These are phyloP conservation scores for Xylaria sp. DNA, from an alignment of 2,329 filamentous ascomycete genomes.

Conservation along the genomic window DNA sequence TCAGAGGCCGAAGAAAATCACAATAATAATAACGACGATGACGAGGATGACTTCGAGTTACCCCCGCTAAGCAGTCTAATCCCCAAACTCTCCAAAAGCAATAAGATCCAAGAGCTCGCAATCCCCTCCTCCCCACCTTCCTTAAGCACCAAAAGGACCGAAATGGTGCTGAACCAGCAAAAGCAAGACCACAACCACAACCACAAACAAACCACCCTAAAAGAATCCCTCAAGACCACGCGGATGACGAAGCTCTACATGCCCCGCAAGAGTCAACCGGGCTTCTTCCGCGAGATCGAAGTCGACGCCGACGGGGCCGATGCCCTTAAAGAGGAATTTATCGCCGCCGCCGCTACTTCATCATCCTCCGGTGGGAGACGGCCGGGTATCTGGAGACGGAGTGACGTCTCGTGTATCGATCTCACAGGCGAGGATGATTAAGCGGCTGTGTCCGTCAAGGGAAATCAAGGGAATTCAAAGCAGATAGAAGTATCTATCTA, in stretches of 20 bases:
- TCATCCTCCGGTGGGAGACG: neutral
- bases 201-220: constrained; percentile 25
- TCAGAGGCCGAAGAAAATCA: constrained; percentile 28
- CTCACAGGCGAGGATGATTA: constrained; percentile 38
- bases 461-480: too few relatives aligned
- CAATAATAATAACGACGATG: constrained; percentile 11
- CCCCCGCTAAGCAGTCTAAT: constrained; percentile 35
- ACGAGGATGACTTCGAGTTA: constrained; percentile 31
- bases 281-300: constrained; percentile 48
- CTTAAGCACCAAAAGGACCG: neutral
- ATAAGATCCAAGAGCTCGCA: neutral
- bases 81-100: constrained; percentile 3
- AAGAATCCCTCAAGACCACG: constrained; percentile 22
- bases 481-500: too few relatives aligned
- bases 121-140: neutral
- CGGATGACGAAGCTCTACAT: constrained; percentile 47
- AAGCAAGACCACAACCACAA: constrained; percentile 16
- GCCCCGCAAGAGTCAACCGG: constrained; percentile 45
- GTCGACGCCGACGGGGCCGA: constrained; percentile 39
- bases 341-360: neutral
- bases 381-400: constrained; percentile 36
- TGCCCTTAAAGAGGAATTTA: constrained; percentile 18
- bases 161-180: too few relatives aligned
- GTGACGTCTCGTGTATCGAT: constrained; percentile 41
- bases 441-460: too few relatives aligned